These are phyloP conservation scores for Styphnolobium japonicum DNA, from an alignment of 306 rosid species.

Conservation along the genomic window DNA sequence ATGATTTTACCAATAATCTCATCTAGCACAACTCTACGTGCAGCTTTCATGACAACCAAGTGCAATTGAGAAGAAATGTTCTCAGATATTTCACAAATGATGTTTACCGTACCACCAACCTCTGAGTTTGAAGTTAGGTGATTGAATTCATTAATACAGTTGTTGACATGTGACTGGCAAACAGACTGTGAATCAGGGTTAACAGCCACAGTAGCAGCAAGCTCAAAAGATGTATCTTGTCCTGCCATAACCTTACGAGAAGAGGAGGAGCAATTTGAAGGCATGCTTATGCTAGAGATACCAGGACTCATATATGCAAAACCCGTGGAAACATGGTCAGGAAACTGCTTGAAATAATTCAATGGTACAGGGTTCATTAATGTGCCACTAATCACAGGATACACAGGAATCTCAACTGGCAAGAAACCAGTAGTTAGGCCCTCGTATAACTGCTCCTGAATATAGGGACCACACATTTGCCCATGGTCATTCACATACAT, in stretches of 20 bases:
- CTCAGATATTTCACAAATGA: conserved; percentile 65
- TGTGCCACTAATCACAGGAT: conserved; percentile 71
- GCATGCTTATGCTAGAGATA: conserved; percentile 32
- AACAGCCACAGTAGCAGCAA: conserved; percentile 28
- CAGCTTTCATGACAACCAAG: conserved; percentile 67
- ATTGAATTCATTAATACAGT: conserved; percentile 28
- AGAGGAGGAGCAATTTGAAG: conserved; percentile 35
- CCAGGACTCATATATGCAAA: conserved; percentile 59
- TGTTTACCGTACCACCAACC: conserved; percentile 34
- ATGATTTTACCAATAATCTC: conserved; percentile 76
- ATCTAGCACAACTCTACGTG: conserved; percentile 86
- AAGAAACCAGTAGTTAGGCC: conserved; percentile 85
- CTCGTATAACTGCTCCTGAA: conserved; percentile 76
- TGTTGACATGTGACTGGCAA: conserved; percentile 23
- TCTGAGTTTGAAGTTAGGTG: conserved; percentile 28
- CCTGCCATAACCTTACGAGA: conserved; percentile 35
- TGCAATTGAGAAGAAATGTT: conserved; percentile 80
- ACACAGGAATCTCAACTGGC: conserved; percentile 89
- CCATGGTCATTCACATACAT: conserved; percentile 87
- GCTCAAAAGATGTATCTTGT: conserved; percentile 37
- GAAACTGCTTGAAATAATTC: conserved; percentile 85
- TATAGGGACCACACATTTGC: conserved; percentile 96
- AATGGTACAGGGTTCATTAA: conserved; percentile 75
- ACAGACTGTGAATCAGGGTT: conserved; percentile 38
- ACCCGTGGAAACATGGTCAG: conserved; percentile 87